A percentile compares a stretch with the other conserved stretches of the same genome.
These are phyloP conservation scores for Ophiocordyceps camponoti-rufipedis DNA, from an alignment of 2,329 filamentous ascomycete genomes.

Conservation along the genomic window DNA sequence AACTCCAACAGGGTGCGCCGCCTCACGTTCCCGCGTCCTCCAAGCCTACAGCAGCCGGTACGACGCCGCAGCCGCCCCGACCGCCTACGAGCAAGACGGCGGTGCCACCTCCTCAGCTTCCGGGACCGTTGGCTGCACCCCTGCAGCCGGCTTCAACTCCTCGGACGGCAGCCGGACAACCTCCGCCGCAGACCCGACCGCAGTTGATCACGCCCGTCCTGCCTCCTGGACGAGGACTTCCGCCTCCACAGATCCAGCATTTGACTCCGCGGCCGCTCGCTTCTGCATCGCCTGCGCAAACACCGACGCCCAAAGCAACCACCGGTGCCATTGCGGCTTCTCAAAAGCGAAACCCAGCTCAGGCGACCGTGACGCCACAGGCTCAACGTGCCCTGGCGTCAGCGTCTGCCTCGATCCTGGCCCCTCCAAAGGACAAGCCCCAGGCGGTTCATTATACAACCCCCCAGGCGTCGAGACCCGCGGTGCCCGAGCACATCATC, in stretches of 20 bases:
- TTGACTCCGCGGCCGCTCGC: conserved; percentile 12
- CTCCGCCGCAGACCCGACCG: conserved; percentile 8
- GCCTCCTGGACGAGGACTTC: conserved; percentile 15
- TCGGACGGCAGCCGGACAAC: conserved; percentile 7
- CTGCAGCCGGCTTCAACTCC: conserved; percentile 14
- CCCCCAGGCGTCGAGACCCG: conserved; percentile 15
- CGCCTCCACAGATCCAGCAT: conserved; percentile 11
- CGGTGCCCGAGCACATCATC: conserved; percentile 22
- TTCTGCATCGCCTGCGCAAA: conserved; percentile 10
- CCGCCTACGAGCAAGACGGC: conserved; percentile 8
- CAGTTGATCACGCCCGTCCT: conserved; percentile 15
- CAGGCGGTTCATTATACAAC: conserved; percentile 10
- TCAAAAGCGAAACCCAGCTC: conserved; percentile 15
- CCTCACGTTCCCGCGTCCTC: neutral
- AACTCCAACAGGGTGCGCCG: conserved; percentile 8
- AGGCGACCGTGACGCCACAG: conserved; percentile 7
- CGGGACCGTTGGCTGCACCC: conserved; percentile 16
- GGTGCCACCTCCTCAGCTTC: conserved; percentile 8
- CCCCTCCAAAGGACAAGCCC: conserved; percentile 11
- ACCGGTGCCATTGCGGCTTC: conserved; percentile 8
- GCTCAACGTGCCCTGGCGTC: conserved; percentile 8
- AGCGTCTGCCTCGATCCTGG: conserved; percentile 8
- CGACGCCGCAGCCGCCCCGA: conserved; percentile 4
- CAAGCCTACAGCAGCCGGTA: neutral
- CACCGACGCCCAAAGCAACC: conserved; percentile 7